phyloP scores from a whole-genome alignment of 768 basidiomycete species.

The Chiua virens region DNA sequence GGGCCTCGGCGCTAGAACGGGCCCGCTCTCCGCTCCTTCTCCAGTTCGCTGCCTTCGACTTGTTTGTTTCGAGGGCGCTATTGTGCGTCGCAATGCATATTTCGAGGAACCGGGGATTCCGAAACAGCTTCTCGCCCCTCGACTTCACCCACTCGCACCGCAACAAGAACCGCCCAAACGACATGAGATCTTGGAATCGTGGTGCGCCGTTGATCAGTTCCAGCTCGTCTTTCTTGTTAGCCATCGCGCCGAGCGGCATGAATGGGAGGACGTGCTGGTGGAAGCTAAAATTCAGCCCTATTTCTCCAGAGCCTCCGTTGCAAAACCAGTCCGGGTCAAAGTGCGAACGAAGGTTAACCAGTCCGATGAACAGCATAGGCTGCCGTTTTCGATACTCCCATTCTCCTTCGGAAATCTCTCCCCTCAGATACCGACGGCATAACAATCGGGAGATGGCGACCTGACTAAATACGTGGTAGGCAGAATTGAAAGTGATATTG shows the following conservation, averaged over 20 bases:
- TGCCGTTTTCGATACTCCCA: conserved; percentile 52
- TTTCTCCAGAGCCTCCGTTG: conserved; percentile 42
- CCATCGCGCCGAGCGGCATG: conserved; percentile 37
- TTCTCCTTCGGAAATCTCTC: conserved; percentile 48
- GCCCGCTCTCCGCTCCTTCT: not conserved
- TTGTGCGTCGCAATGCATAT: conserved; percentile 25
- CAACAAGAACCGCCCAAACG: conserved; percentile 43
- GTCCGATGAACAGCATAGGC: conserved; percentile 50
- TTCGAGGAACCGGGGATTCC: conserved; percentile 48
- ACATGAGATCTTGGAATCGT: conserved; percentile 39
- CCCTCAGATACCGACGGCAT: conserved; percentile 42
- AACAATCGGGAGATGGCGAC: conserved; percentile 50
- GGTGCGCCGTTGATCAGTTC: conserved; percentile 41
- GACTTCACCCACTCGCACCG: conserved; percentile 38
- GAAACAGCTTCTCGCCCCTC: conserved; percentile 33
- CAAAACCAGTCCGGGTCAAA: conserved; percentile 46
- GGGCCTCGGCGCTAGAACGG: not conserved
- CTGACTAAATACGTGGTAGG: conserved; percentile 49
- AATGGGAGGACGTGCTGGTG: conserved; percentile 45
- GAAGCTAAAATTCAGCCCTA: conserved; percentile 43
- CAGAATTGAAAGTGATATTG: conserved; percentile 49
- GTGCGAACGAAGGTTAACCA: conserved; percentile 49
- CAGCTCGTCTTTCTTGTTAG: conserved; percentile 15
- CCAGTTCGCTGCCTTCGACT: not conserved
- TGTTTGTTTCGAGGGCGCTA: conserved; percentile 11